Evolutionary conservation across 768 basidiomycete genomes (phyloP).

Genomic region (Suillus subaureus): DNA sequence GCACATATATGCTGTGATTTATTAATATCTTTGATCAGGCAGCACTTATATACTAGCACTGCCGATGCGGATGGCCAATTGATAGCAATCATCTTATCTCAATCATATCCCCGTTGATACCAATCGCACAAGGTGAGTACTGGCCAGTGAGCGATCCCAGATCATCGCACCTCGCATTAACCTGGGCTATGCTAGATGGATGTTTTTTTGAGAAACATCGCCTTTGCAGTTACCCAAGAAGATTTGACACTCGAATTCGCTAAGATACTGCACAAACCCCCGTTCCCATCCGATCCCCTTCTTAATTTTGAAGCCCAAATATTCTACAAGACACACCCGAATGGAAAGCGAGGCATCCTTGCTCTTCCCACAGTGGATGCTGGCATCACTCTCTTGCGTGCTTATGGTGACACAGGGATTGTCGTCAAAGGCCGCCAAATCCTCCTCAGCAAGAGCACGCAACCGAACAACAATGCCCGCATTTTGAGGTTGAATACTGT

Average conservation of each 20-base stretch:
- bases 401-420: conserved; percentile 30
- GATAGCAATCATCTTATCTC: background rate
- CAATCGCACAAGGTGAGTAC: conserved; percentile 23
- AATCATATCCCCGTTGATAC: background rate
- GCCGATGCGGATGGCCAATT: background rate
- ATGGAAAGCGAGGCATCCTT: conserved; percentile 33
- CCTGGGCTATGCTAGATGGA: conserved; percentile 29
- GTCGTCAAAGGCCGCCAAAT: conserved; percentile 27
- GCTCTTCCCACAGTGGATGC: conserved; percentile 26
- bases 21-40: conserved; percentile 1
- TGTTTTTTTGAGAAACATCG: conserved; percentile 35
- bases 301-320: conserved; percentile 39
- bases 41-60: conserved; percentile 1
- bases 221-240: conserved; percentile 28
- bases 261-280: conserved; percentile 34
- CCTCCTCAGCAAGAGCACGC: conserved; percentile 23
- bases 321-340: conserved; percentile 23
- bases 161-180: background rate
- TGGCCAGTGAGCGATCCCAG: background rate
- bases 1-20: background rate
- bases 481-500: conserved; percentile 26
- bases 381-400: conserved; percentile 28
- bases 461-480: conserved; percentile 23
- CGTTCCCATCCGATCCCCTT: conserved; percentile 27
- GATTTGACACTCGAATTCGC: conserved; percentile 37